Evolutionary conservation across 2,329 filamentous ascomycete genomes (phyloP).

Genomic region (Sordariomycetes sp.): DNA sequence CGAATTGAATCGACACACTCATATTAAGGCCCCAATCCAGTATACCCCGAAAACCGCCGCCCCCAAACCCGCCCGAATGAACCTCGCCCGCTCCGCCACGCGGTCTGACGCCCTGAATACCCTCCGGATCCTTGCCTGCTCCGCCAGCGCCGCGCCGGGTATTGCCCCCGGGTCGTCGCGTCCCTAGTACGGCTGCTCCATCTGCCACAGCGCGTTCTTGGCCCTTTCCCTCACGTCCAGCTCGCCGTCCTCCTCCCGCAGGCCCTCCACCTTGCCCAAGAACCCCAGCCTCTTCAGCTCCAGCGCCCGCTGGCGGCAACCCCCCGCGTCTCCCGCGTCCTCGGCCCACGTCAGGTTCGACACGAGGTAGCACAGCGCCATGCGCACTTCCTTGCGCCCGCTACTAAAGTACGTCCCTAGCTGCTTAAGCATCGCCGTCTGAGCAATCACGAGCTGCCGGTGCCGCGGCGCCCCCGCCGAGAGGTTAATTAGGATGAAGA

Average conservation of each 20-base stretch:
- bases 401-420: conserved; percentile 63
- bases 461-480: conserved; percentile 71
- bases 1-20: too few relatives aligned
- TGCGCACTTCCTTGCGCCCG: conserved; percentile 58
- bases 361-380: conserved; percentile 69
- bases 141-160: too few relatives aligned
- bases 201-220: conserved; percentile 64
- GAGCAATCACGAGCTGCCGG: conserved; percentile 62
- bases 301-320: conserved; percentile 51
- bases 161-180: not conserved
- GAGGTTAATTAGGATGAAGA: conserved; percentile 78
- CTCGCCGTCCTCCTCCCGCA: conserved; percentile 55
- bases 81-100: not conserved
- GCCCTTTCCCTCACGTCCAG: conserved; percentile 75
- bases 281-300: conserved; percentile 64
- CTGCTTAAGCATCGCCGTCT: conserved; percentile 61
- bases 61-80: not conserved
- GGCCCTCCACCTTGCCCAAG: conserved; percentile 46
- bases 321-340: conserved; percentile 47
- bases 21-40: too few relatives aligned
- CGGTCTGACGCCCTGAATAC: not conserved
- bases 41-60: too few relatives aligned
- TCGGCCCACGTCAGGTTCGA: conserved; percentile 80
- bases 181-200: conserved; percentile 25
- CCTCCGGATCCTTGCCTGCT: not conserved